A percentile compares a stretch with the other conserved stretches of the same genome.
These are phyloP conservation scores for Pseudonectria foliicola DNA, from an alignment of 2,329 filamentous ascomycete species.

Conservation along the genomic window DNA sequence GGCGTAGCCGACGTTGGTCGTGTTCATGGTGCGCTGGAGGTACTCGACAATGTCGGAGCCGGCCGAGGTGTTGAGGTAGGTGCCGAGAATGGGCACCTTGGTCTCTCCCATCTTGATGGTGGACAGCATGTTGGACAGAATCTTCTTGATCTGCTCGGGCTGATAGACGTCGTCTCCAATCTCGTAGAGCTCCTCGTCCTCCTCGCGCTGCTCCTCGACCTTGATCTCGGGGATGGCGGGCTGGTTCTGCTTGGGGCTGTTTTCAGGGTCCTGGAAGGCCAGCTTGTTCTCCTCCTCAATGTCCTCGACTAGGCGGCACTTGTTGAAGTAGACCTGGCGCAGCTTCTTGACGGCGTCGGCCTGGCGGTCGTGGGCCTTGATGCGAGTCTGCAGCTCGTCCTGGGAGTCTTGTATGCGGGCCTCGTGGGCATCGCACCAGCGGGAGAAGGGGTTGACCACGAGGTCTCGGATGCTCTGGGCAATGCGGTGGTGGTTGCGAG, in stretches of 20 bases:
- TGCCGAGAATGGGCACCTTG: conserved; percentile 92
- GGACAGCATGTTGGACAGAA: conserved; percentile 77
- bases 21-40: conserved; percentile 79
- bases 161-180: conserved; percentile 84
- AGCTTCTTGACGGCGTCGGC: conserved; percentile 86
- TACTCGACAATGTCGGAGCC: conserved; percentile 95
- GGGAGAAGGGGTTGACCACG: conserved; percentile 86
- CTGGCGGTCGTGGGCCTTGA: conserved; percentile 91
- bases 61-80: conserved; percentile 85
- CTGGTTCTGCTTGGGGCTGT: conserved; percentile 54
- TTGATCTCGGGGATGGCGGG: conserved; percentile 74
- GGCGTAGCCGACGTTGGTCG: conserved; percentile 79
- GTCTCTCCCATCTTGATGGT: conserved; percentile 82
- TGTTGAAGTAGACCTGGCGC: conserved; percentile 96
- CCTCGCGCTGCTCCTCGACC: conserved; percentile 58
- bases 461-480: conserved; percentile 93
- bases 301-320: conserved; percentile 92
- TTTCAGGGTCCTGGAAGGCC: conserved; percentile 82
- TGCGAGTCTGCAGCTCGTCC: conserved; percentile 82
- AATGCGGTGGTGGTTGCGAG: conserved; percentile 89
- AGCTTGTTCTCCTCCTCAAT: conserved; percentile 98
- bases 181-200: conserved; percentile 81
- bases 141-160: conserved; percentile 83
- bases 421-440: conserved; percentile 95
- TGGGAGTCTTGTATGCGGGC: conserved; percentile 86